Percentiles rank a stretch among this genome's conserved stretches.
These are phyloP conservation scores for Nigrospora sphaerica DNA, from an alignment of 2,329 filamentous ascomycete species.

Conservation along the genomic window DNA sequence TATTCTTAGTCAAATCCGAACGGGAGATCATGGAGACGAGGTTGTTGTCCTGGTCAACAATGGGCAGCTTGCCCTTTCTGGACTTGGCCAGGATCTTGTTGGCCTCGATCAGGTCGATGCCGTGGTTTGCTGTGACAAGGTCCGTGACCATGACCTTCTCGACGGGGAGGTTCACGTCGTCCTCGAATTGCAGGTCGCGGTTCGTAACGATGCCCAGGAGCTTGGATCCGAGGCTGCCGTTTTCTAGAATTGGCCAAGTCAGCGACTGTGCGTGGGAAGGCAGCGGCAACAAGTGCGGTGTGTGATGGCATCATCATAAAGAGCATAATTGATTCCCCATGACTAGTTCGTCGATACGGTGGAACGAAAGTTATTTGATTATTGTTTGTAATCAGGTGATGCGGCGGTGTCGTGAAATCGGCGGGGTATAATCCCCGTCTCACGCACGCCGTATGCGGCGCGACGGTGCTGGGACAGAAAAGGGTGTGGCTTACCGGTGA, in stretches of 20 bases:
- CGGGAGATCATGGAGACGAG: slow-evolving; percentile 87
- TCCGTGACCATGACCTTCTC: slow-evolving; percentile 93
- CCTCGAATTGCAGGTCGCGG: slow-evolving; percentile 95
- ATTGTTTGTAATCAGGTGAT: slow-evolving; percentile 72
- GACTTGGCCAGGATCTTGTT: slow-evolving; percentile 90
- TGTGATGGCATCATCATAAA: slow-evolving; percentile 31
- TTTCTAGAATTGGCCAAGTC: slow-evolving; percentile 53
- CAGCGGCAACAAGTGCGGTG: slow-evolving; percentile 3
- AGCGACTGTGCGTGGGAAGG: slow-evolving; percentile 17
- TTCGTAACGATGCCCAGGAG: slow-evolving; percentile 96
- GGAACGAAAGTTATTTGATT: slow-evolving; percentile 99
- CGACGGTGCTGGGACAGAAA: too few species aligned
- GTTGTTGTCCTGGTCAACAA: slow-evolving; percentile 77
- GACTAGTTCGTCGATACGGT: slow-evolving; percentile 86
- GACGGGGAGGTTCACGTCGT: slow-evolving; percentile 63
- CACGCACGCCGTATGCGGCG: too few species aligned
- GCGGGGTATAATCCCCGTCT: neutral
- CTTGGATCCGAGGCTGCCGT: slow-evolving; percentile 88
- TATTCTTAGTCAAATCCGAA: slow-evolving; percentile 97
- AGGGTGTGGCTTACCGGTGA: slow-evolving; percentile 71
- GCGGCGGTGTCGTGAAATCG: slow-evolving; percentile 5
- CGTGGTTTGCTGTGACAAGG: slow-evolving; percentile 77
- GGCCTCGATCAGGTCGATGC: slow-evolving; percentile 79
- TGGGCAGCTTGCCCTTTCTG: slow-evolving; percentile 97
- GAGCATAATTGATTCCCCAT: slow-evolving; percentile 65